Evolutionary conservation across 2,329 filamentous ascomycete genomes (phyloP).

Genomic region (Botrytis porri): DNA sequence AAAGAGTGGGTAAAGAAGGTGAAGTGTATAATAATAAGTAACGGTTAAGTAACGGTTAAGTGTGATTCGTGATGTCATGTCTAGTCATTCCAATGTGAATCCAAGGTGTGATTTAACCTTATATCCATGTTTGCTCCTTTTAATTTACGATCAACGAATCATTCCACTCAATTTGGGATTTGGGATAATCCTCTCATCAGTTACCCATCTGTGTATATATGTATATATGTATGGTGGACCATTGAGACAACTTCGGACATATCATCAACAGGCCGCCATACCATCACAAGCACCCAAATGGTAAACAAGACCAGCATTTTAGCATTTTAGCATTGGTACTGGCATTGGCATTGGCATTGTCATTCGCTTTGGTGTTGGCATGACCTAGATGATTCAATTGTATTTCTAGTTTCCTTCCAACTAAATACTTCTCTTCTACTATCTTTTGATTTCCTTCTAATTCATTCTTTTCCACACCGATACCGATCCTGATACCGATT

Average conservation of each 20-base stretch:
- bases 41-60: background rate
- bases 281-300: background rate
- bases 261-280: too few relatives aligned
- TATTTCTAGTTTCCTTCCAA: background rate
- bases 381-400: background rate
- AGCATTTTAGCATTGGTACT: background rate
- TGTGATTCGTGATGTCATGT: slow-evolving; percentile 3
- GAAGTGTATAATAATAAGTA: too few relatives aligned
- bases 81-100: background rate
- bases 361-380: background rate
- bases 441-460: background rate
- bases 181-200: background rate
- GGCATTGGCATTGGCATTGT: background rate
- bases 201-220: too few relatives aligned
- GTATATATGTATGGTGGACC: too few relatives aligned
- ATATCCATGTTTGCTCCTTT: background rate
- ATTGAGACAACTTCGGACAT: too few relatives aligned
- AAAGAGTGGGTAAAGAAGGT: background rate
- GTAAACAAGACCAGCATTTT: background rate
- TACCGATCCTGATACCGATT: background rate
- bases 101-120: background rate
- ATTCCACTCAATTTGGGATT: background rate
- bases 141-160: background rate
- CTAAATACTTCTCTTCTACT: background rate
- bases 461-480: background rate